Conservation (phyloP, 1,284 basidiomycete species). For the Leccinum griseonigrum region DNA sequence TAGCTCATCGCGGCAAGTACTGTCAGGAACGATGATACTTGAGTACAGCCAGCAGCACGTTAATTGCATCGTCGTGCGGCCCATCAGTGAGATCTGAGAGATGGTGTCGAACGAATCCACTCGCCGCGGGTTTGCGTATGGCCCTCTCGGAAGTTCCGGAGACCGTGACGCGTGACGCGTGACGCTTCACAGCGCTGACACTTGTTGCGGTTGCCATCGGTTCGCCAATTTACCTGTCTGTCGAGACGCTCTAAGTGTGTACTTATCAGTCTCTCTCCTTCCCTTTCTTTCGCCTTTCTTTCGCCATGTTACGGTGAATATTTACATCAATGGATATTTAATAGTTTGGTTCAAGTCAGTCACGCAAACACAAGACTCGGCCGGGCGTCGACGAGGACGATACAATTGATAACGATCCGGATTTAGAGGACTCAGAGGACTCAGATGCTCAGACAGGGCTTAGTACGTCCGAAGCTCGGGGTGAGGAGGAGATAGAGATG, state of each 20-base stretch:
- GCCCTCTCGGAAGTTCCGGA: neutral
- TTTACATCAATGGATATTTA: no score
- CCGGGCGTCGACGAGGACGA: neutral
- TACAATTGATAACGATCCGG: neutral
- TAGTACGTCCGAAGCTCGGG: neutral
- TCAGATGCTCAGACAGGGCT: neutral
- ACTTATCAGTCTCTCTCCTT: no score
- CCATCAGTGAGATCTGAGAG: neutral
- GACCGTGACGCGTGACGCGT: no score
- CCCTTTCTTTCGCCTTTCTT: no score
- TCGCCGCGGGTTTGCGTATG: neutral
- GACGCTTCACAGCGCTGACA: no score
- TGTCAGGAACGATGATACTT: neutral
- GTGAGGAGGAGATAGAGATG: neutral
- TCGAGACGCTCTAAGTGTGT: no score
- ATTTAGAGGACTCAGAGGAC: neutral
- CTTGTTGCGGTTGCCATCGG: no score
- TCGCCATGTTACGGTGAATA: no score
- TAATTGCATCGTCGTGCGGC: neutral
- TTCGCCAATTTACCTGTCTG: no score
- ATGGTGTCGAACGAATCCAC: constrained; percentile 6
- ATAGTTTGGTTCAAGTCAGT: neutral
- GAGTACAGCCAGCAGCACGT: neutral
- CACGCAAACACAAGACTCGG: neutral
- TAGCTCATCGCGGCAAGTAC: neutral